Conservation (phyloP, 2,329 filamentous ascomycete genomes). For the Ceratocystiopsis minuta region DNA sequence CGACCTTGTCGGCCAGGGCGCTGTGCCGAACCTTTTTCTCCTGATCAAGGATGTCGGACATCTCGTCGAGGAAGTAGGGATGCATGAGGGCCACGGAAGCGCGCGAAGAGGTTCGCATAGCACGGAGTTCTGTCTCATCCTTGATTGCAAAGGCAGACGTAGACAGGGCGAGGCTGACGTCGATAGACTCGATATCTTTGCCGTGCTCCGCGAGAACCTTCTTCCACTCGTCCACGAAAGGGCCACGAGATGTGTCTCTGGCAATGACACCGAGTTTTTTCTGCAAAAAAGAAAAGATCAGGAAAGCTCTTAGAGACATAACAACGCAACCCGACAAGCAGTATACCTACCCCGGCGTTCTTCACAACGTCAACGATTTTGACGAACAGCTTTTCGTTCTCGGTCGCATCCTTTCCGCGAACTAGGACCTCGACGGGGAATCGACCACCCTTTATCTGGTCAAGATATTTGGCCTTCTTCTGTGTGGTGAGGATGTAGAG, state of each 20-base stretch:
- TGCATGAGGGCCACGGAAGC: constrained; percentile 90
- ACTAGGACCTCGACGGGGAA: constrained; percentile 84
- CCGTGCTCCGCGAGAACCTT: constrained; percentile 58
- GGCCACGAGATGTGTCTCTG: constrained; percentile 70
- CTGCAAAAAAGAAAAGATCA: constrained; percentile 21
- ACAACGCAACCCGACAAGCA: neutral
- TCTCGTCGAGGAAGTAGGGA: constrained; percentile 93
- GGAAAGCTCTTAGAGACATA: neutral
- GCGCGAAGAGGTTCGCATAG: constrained; percentile 85
- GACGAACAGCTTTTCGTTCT: constrained; percentile 80
- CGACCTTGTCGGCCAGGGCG: constrained; percentile 67
- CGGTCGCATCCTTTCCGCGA: constrained; percentile 74
- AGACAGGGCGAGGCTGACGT: constrained; percentile 68
- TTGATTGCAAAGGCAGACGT: constrained; percentile 76
- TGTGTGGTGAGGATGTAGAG: constrained; percentile 88
- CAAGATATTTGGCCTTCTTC: constrained; percentile 95
- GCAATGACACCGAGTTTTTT: constrained; percentile 78
- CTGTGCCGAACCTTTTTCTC: constrained; percentile 96
- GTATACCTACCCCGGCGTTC: constrained; percentile 54
- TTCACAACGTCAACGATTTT: constrained; percentile 78
- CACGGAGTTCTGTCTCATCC: constrained; percentile 82
- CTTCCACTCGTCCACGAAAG: constrained; percentile 95
- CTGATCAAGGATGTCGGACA: constrained; percentile 87
- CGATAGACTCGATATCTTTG: constrained; percentile 77
- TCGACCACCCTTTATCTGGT: constrained; percentile 80